Evolutionary conservation across 352 stramenopile species (phyloP), one percentile per base, ranked within the genome.

Genomic region (Phytophthora litchii): DNA sequence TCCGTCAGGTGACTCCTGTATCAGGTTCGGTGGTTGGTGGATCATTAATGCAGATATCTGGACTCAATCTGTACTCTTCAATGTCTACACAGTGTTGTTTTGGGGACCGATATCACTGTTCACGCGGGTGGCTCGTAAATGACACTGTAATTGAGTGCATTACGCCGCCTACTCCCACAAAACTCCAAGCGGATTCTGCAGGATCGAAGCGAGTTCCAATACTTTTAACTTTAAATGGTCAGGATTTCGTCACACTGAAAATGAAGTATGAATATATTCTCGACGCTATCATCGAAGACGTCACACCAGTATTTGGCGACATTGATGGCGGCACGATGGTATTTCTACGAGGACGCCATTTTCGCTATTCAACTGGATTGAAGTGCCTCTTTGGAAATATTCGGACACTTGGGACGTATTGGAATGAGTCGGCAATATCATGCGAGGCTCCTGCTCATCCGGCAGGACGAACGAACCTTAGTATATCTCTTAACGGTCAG

Each of bases 141-240:
- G 49, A 45, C 5, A 67, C 31, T 17, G 64, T 65, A 2, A 63
- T 74, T 4, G 54, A 73, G 32, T 83, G 76, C 14, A 65, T 74
- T n/a, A 63, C 35, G 16, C 65, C 65, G 0, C 73, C 80, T 42
- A 56, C 67, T n/a, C 54, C 75, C n/a, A 32, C 36, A 10, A 54
- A 67, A 46, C 38, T 73, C 11, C 60, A 35, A 10, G 31, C 7
- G 31, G 20, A 47, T 8, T 37, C 40, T 6, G 21, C 45, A 21
- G 60, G 53, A 6, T 70, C 72, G 13, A 59, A 76, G 1, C 38
- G 47, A 4, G 70, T 90, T 21, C 48, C 76, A 0, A 46, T 96
- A 11, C 57, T 86, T 10, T 41, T 96, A n/a, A 76, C 83, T n/a
- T 47, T 90, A 4, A 96, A 96, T 41, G 84, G 80, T 7, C 77